Percentiles rank a stretch among this genome's conserved stretches.
Conservation (phyloP, 2,329 filamentous ascomycete species). For the Exophiala oligosperma region DNA sequence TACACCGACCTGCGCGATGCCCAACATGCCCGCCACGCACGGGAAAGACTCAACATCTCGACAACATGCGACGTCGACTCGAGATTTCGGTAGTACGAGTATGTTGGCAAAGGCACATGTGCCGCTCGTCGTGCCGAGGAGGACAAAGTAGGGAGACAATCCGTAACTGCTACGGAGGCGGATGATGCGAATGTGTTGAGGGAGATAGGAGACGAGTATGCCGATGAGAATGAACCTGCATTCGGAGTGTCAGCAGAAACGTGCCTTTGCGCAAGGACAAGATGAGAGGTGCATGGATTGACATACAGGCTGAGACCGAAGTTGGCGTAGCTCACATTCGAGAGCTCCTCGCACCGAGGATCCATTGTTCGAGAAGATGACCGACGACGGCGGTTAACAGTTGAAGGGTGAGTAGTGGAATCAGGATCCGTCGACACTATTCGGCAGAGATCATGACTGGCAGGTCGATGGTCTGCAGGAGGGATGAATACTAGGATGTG, state of each 20-base stretch:
- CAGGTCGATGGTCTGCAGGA: too few species aligned
- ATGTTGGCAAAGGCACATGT: conserved; percentile 92
- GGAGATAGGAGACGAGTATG: conserved; percentile 88
- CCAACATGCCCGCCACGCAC: conserved; percentile 81
- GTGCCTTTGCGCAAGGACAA: neutral
- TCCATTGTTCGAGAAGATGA: conserved; percentile 9
- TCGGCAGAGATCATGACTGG: neutral
- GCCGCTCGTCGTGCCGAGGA: conserved; percentile 88
- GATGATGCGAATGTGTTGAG: conserved; percentile 92
- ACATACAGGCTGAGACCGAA: conserved; percentile 27
- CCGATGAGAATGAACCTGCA: conserved; percentile 74
- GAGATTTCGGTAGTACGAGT: conserved; percentile 78
- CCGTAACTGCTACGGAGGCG: conserved; percentile 82
- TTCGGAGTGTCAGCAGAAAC: neutral
- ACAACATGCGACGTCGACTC: conserved; percentile 83
- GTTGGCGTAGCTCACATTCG: conserved; percentile 28
- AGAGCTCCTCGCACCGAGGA: conserved; percentile 24
- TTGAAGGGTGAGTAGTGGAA: neutral
- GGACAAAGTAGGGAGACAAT: conserved; percentile 91
- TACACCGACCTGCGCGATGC: conserved; percentile 84
- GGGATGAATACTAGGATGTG: too few species aligned
- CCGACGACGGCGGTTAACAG: too few species aligned
- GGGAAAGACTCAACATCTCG: conserved; percentile 76
- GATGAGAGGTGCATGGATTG: neutral
- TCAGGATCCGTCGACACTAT: neutral